These are phyloP conservation scores for Mycena vitilis DNA, from an alignment of 768 basidiomycete species.

Conservation along the genomic window DNA sequence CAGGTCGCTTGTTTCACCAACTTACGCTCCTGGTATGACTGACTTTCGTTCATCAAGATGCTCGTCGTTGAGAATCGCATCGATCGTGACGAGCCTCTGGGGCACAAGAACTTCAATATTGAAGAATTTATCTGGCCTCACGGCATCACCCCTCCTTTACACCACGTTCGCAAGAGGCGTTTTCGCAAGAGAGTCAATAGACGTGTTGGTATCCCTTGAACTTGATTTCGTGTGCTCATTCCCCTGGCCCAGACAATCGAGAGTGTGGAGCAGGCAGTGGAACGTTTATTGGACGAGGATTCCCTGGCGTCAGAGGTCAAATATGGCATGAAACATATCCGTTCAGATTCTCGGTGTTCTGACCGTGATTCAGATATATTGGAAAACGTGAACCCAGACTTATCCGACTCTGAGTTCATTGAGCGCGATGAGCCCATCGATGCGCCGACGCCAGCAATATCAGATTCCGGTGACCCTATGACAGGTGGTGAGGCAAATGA, in stretches of 20 bases:
- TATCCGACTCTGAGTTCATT: constrained; percentile 90
- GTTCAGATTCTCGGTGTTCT: not conserved
- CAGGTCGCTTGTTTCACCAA: constrained; percentile 66
- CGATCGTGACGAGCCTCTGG: constrained; percentile 74
- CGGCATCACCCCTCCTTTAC: constrained; percentile 93
- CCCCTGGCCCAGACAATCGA: constrained; percentile 78
- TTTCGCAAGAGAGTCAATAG: constrained; percentile 92
- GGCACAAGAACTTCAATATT: constrained; percentile 81
- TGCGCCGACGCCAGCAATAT: constrained; percentile 78
- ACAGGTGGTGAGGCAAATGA: constrained; percentile 68
- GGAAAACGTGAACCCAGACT: constrained; percentile 91
- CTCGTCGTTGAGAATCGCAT: constrained; percentile 86
- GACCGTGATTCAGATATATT: constrained; percentile 69
- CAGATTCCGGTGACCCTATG: constrained; percentile 67
- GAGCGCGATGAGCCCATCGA: constrained; percentile 76
- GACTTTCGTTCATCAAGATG: constrained; percentile 68
- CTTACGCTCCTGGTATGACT: constrained; percentile 27
- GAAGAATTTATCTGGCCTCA: constrained; percentile 99
- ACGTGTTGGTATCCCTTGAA: constrained; percentile 59
- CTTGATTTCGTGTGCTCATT: constrained; percentile 2
- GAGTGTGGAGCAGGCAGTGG: constrained; percentile 93
- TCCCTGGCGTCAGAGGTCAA: constrained; percentile 78
- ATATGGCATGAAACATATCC: constrained; percentile 65
- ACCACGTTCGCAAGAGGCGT: constrained; percentile 89
- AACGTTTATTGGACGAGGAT: constrained; percentile 86